Conservation (phyloP, 352 stramenopile species). For the Pythium vanterpoolii region DNA sequence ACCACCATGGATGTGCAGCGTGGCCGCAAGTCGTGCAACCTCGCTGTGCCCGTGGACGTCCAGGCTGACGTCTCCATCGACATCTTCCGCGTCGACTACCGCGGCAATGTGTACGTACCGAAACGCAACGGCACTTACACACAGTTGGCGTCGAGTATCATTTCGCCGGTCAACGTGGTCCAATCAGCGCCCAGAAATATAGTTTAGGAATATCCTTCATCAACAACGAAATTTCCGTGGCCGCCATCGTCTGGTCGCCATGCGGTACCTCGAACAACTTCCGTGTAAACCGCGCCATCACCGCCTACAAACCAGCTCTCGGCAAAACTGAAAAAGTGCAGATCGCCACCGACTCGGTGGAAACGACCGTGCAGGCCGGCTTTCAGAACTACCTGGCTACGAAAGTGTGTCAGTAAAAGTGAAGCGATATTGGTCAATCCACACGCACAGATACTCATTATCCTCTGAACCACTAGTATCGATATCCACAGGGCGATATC, state of each 20-base stretch:
- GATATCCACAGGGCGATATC: too few species aligned
- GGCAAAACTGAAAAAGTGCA: slow-evolving; percentile 34
- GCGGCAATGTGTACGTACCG: slow-evolving; percentile 40
- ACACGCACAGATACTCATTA: too few species aligned
- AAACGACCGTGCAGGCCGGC: slow-evolving; percentile 42
- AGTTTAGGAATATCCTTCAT: slow-evolving; percentile 20
- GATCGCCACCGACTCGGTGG: slow-evolving; percentile 46
- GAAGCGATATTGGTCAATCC: too few species aligned
- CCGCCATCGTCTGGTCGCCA: slow-evolving; percentile 42
- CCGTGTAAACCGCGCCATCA: slow-evolving; percentile 46
- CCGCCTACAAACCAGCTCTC: slow-evolving; percentile 27
- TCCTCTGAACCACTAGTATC: too few species aligned
- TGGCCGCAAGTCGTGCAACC: slow-evolving; percentile 38
- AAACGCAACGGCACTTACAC: slow-evolving; percentile 28
- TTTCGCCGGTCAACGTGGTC: slow-evolving; percentile 43
- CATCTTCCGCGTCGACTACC: slow-evolving; percentile 44
- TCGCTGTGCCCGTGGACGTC: slow-evolving; percentile 40
- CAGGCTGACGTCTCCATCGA: slow-evolving; percentile 22
- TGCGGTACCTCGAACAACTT: slow-evolving; percentile 52
- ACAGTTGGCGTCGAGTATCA: slow-evolving; percentile 54
- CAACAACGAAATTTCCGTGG: slow-evolving; percentile 37
- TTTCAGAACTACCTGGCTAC: slow-evolving; percentile 46
- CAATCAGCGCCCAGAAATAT: slow-evolving; percentile 23
- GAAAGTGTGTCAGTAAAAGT: slow-evolving; percentile 19
- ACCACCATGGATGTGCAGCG: slow-evolving; percentile 27